Base-by-base conservation (phyloP, 441 rosid species). In the Adansonia madagascariensis region DNA sequence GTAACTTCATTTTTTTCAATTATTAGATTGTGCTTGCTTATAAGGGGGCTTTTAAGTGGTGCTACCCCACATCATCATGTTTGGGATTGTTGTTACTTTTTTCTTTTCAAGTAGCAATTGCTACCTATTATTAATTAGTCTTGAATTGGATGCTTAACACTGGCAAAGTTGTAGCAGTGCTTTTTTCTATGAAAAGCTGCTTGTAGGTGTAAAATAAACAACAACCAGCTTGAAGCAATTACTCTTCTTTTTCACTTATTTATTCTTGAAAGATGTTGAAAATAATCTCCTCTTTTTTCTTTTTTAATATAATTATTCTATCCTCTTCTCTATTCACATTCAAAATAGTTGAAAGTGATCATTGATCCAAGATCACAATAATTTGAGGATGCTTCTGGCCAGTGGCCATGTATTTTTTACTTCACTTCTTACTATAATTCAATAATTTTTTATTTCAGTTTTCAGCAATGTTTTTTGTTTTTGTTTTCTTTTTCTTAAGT, bases 141-240 rank as follows among this genome's bases (percentile, higher is more conserved):
- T 57, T 57, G 12, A 8, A 35, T 15, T 63, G 47, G 44, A 31
- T 63, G 22, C 67, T 35, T 31, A 6, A 35, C 20, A 6, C 46
- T 62, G 35, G 17, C 46, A 14, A 31, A 62, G 8, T 7, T 31
- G 46, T 1, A 7, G 6, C 6, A 43, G 0, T 62, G 5, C 6
- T 31, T 62, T 35, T 53, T 22, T 35, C 4, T 14, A 14, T 14
- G 18, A 31, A 31, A 62, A 31, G 10, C 6, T 62, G 20, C 31
- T 75, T 71, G 22, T 31, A 43, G 35, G 60, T 62, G 9, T 62
- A n/a, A 62, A 57, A 22, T 59, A 9, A n/a, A 46, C 43, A 10
- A 9, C 1, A 15, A 27, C 15, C 11, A 17, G 35, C 64, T 75
- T 74, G 76, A 44, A 67, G 46, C 41, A 43, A 70, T 74, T 57